Evolutionary conservation across 2,329 filamentous ascomycete species (phyloP).

Genomic region (Mariannaea sp.): DNA sequence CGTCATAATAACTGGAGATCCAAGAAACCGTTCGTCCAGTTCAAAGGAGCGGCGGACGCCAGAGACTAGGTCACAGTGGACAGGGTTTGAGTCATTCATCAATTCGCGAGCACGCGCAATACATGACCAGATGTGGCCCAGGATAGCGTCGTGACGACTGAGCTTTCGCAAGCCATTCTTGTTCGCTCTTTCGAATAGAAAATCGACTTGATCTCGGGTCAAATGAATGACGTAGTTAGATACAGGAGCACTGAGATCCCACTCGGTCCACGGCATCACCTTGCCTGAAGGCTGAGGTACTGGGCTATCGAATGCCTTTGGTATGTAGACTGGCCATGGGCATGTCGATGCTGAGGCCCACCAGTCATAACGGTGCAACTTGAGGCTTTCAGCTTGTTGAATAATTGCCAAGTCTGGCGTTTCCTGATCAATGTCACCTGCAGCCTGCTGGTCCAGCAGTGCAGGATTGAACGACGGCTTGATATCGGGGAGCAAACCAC

Average conservation of each 20-base stretch:
- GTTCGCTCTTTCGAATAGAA: conserved; percentile 11
- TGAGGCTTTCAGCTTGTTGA: conserved; percentile 11
- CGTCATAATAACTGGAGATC: conserved; percentile 34
- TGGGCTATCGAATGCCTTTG: conserved; percentile 8
- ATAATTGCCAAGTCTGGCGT: conserved; percentile 15
- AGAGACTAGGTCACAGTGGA: conserved; percentile 33
- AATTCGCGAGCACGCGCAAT: conserved; percentile 30
- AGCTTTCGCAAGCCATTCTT: neutral
- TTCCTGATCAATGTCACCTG: conserved; percentile 25
- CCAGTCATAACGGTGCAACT: conserved; percentile 36
- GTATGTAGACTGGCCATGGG: conserved; percentile 23
- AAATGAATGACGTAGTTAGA: conserved; percentile 33
- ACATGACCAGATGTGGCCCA: conserved; percentile 37
- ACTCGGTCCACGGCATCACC: conserved; percentile 34
- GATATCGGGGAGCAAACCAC: fast-evolving
- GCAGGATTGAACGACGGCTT: conserved; percentile 15
- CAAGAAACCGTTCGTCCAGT: conserved; percentile 22
- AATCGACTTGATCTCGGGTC: conserved; percentile 20
- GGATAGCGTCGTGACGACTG: conserved; percentile 33
- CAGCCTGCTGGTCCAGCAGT: conserved; percentile 23
- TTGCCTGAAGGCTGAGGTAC: conserved; percentile 10
- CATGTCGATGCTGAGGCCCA: conserved; percentile 20
- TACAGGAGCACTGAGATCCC: conserved; percentile 27
- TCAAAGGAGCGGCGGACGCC: conserved; percentile 26
- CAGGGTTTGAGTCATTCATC: neutral